phyloP scores from a whole-genome alignment of 352 stramenopile species.

The Pythium biforme region DNA sequence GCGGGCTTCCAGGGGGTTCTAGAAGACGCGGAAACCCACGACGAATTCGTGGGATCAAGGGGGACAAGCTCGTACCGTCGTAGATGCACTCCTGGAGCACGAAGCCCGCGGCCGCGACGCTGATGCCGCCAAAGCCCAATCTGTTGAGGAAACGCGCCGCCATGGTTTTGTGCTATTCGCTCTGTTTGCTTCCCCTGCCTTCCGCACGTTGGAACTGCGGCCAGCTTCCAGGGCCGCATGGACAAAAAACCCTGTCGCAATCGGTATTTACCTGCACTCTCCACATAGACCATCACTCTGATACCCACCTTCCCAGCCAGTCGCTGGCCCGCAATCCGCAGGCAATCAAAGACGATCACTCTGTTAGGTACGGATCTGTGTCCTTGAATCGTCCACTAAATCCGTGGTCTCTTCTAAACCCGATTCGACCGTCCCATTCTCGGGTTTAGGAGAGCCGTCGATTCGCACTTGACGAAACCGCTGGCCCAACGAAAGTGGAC shows the following conservation, averaged over 20 bases:
- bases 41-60: constrained; percentile 8
- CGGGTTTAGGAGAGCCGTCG: not conserved
- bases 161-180: constrained; percentile 49
- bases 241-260: constrained; percentile 18
- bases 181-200: constrained; percentile 8
- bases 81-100: constrained; percentile 81
- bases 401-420: not conserved
- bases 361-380: not conserved
- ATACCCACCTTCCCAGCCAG: constrained; percentile 22
- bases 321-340: constrained; percentile 11
- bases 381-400: not conserved
- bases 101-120: constrained; percentile 68
- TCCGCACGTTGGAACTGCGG: constrained; percentile 25
- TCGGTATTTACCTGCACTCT: constrained; percentile 22
- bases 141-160: constrained; percentile 76
- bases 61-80: constrained; percentile 48
- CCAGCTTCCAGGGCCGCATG: not conserved
- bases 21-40: no score
- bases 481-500: constrained; percentile 3
- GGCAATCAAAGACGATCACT: constrained; percentile 22
- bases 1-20: no score
- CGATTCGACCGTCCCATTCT: not conserved
- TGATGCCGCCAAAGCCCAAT: constrained; percentile 48
- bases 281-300: constrained; percentile 11
- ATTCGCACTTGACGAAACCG: not conserved